Percentiles rank a stretch among this genome's conserved stretches.
Conservation (phyloP, 345 rosid species). For the Lumnitzera littorea region DNA sequence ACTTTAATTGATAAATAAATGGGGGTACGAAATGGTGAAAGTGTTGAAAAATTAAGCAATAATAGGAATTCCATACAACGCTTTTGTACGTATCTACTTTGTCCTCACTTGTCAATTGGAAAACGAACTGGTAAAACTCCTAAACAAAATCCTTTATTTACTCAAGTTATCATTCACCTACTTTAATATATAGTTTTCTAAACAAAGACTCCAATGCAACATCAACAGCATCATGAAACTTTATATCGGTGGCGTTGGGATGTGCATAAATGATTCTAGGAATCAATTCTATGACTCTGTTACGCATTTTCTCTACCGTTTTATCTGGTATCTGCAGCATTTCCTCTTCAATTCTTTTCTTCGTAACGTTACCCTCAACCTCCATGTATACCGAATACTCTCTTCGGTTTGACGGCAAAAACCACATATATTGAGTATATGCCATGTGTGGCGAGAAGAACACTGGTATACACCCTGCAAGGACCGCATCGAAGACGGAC, state of each 20-base stretch:
- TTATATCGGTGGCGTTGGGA: slow-evolving; percentile 32
- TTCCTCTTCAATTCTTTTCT: slow-evolving; percentile 23
- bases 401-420: slow-evolving; percentile 19
- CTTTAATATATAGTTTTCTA: slow-evolving; percentile 4
- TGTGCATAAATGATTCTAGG: slow-evolving; percentile 43
- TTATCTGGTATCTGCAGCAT: slow-evolving; percentile 21
- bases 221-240: slow-evolving; percentile 44
- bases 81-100: no score
- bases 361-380: slow-evolving; percentile 5
- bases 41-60: no score
- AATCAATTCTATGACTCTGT: slow-evolving; percentile 26
- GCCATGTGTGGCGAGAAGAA: slow-evolving; percentile 57
- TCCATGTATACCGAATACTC: slow-evolving; percentile 39
- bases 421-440: slow-evolving; percentile 52
- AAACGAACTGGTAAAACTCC: no score
- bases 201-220: slow-evolving; percentile 29
- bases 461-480: slow-evolving; percentile 56
- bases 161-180: no score
- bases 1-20: no score
- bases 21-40: no score
- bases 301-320: slow-evolving; percentile 27
- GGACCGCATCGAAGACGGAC: slow-evolving; percentile 40
- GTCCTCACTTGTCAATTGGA: no score
- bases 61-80: no score
- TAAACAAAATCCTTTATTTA: no score